Evolutionary conservation across 345 rosid genomes (phyloP).

Genomic region (Stellera chamaejasme): DNA sequence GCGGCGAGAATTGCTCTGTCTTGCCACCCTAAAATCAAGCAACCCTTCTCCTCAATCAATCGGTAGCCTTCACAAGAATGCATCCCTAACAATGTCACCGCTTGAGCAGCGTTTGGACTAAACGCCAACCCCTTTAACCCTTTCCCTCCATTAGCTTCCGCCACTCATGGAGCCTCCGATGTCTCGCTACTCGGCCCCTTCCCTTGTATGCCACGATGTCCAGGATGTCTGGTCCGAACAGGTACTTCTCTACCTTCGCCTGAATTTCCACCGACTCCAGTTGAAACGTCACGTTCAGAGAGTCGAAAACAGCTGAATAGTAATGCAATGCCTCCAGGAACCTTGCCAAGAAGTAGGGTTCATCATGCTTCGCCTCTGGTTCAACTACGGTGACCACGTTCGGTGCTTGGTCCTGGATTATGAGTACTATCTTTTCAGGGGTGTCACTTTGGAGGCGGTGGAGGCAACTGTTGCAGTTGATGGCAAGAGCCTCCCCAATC

Average conservation of each 20-base stretch:
- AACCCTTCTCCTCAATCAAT: slow-evolving; percentile 60
- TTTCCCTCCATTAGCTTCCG: slow-evolving; percentile 53
- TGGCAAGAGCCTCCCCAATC: slow-evolving; percentile 57
- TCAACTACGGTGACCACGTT: slow-evolving; percentile 52
- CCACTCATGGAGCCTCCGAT: slow-evolving; percentile 63
- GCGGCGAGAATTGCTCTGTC: slow-evolving; percentile 54
- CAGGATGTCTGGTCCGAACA: slow-evolving; percentile 48
- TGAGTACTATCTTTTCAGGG: slow-evolving; percentile 30
- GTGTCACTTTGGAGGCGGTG: slow-evolving; percentile 36
- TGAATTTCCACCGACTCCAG: slow-evolving; percentile 37
- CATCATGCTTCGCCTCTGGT: slow-evolving; percentile 62
- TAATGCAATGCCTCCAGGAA: slow-evolving; percentile 61
- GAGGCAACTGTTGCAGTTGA: slow-evolving; percentile 43
- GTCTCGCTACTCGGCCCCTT: slow-evolving; percentile 41
- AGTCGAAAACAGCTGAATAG: slow-evolving; percentile 59
- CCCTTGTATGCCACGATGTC: slow-evolving; percentile 60
- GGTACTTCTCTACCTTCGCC: slow-evolving; percentile 53
- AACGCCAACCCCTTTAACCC: slow-evolving; percentile 49
- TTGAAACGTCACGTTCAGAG: slow-evolving; percentile 51
- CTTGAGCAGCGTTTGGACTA: slow-evolving; percentile 58
- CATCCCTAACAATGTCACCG: slow-evolving; percentile 43
- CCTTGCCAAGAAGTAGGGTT: slow-evolving; percentile 50
- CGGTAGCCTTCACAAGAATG: slow-evolving; percentile 58
- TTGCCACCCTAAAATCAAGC: slow-evolving; percentile 65
- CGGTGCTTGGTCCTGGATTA: slow-evolving; percentile 63